Base-by-base conservation (phyloP, 805 yeast species). In the Candida anglica region DNA sequence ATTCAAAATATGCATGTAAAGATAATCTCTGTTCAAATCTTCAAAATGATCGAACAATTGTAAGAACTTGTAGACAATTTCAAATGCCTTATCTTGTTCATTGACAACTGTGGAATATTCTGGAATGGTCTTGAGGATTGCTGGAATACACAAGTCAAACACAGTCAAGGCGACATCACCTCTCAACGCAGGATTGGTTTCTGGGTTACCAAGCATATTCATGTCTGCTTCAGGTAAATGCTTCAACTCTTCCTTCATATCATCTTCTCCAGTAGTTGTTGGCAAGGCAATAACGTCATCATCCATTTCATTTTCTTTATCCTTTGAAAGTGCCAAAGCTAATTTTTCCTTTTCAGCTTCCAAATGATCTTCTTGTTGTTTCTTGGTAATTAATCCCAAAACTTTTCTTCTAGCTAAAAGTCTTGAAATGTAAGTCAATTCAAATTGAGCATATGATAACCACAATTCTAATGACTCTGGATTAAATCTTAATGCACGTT, bases 381-480 rank as follows among this genome's bases (percentile, higher is more conserved):
- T 73, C 45, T 81, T 89, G 21, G 86, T 79, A 25, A 84, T 71
- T 37, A 89, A 66, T 3, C 91, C 91, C 55, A 91, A 67, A 6
- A 91, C 77, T 55, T 81, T 77, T 56, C 98, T 73, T 62, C 98
- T 77, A 5, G 87, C 81, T 32, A 89, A 66, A 40, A 93, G 70
- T 55, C 86, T 87, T 8, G 95, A 79, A 19, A 89, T 77, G 49
- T 88, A 91, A 16, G 84, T 75, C 47, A 91, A 71, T 60, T 94
- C 99, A 46, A 93, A 81, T 46, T 86, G 87, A 30, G 86, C 79
- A 58, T 93, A 93, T 42, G 83, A 85, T 23, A 79, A 58, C 96
- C 98, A 91, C 39, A 93, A 68, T 37, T 71, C 74, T 13, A 68
- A 56, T 6, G 81, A 74, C 32, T 85, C 89, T 2, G 82, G 73